Conservation (phyloP, 495 filamentous ascomycete species). For the Symbiotaphrina buchneri region DNA sequence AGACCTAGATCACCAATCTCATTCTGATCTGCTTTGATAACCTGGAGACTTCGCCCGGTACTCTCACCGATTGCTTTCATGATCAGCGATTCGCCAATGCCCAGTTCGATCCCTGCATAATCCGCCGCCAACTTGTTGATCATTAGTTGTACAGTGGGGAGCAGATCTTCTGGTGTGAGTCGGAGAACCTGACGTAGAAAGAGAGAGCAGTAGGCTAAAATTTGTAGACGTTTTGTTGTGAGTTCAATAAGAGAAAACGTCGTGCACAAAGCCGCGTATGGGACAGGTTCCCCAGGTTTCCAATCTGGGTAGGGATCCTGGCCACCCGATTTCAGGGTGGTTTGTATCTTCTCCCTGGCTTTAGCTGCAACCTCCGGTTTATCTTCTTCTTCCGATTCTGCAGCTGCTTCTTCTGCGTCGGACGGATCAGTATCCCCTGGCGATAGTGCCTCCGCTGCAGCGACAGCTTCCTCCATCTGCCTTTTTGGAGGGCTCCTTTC, state of each 20-base stretch:
- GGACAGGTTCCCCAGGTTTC: slow-evolving; percentile 69
- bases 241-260: slow-evolving; percentile 88
- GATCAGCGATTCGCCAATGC: slow-evolving; percentile 90
- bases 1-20: slow-evolving; percentile 90
- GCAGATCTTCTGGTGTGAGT: slow-evolving; percentile 69
- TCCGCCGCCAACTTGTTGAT: slow-evolving; percentile 95
- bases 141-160: slow-evolving; percentile 82
- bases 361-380: slow-evolving; percentile 57
- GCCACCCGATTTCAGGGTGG: slow-evolving; percentile 35
- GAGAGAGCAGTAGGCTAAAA: slow-evolving; percentile 66
- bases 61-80: slow-evolving; percentile 96
- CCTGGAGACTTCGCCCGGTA: slow-evolving; percentile 63
- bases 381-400: slow-evolving; percentile 43
- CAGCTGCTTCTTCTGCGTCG: slow-evolving; percentile 20
- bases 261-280: slow-evolving; percentile 83
- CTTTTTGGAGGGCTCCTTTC: slow-evolving; percentile 4
- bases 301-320: slow-evolving; percentile 89
- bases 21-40: slow-evolving; percentile 86
- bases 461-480: not conserved
- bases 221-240: slow-evolving; percentile 75
- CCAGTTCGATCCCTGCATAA: slow-evolving; percentile 86
- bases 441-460: slow-evolving; percentile 3
- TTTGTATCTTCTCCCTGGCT: slow-evolving; percentile 65
- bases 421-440: slow-evolving; percentile 15
- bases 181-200: slow-evolving; percentile 86